A percentile compares a stretch with the other conserved stretches of the same genome.
phyloP scores from a whole-genome alignment of 768 basidiomycete species.

The Mycena sanguinolenta region DNA sequence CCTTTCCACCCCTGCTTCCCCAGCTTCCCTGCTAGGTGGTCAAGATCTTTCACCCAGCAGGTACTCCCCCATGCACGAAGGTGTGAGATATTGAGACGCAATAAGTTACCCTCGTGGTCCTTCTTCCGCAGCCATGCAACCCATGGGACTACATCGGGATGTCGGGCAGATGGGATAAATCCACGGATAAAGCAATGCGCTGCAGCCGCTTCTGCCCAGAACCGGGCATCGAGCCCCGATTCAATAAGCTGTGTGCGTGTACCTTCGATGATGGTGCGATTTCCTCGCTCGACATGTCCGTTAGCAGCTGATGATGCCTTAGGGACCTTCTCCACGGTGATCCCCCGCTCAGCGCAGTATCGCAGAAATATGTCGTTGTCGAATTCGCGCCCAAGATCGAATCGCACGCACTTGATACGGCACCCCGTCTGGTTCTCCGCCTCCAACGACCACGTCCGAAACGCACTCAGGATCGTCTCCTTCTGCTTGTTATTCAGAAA shows the following conservation, averaged over 20 bases:
- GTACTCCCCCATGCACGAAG: slow-evolving; percentile 31
- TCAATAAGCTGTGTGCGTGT: slow-evolving; percentile 25
- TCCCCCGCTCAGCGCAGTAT: slow-evolving; percentile 38
- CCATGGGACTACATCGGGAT: slow-evolving; percentile 33
- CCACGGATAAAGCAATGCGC: slow-evolving; percentile 44
- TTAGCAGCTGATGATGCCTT: slow-evolving; percentile 43
- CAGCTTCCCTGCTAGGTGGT: slow-evolving; percentile 22
- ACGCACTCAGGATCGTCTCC: slow-evolving; percentile 30
- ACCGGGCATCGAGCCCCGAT: not conserved
- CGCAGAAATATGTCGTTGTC: slow-evolving; percentile 38
- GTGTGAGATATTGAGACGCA: slow-evolving; percentile 27
- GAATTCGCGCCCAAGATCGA: slow-evolving; percentile 48
- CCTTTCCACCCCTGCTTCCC: slow-evolving; percentile 32
- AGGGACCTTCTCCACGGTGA: slow-evolving; percentile 31
- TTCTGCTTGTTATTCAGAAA: slow-evolving; percentile 44
- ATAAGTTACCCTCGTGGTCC: not conserved
- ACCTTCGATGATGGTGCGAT: slow-evolving; percentile 39
- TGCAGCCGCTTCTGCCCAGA: slow-evolving; percentile 17
- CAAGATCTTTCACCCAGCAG: slow-evolving; percentile 35
- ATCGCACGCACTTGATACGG: slow-evolving; percentile 29
- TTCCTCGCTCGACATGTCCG: slow-evolving; percentile 42
- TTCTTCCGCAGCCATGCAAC: slow-evolving; percentile 9
- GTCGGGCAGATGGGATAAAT: slow-evolving; percentile 37
- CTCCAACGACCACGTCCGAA: slow-evolving; percentile 27
- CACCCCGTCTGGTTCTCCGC: slow-evolving; percentile 36